A percentile compares a stretch with the other conserved stretches of the same genome.
Conservation (phyloP, 192 early-diverging fungal species). For the Helicostylum pulchrum region DNA sequence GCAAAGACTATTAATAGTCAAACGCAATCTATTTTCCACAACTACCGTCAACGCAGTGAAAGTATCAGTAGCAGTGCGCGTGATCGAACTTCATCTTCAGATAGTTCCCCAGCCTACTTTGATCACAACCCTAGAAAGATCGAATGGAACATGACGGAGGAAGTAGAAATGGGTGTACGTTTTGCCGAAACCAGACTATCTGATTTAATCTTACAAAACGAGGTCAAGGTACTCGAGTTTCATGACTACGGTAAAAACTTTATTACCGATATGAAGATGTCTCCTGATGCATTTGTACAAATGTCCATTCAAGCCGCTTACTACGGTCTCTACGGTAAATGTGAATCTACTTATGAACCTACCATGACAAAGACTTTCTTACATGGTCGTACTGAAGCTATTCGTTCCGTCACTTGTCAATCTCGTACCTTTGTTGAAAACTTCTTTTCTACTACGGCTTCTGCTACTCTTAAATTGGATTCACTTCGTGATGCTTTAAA, state of each 20-base stretch:
- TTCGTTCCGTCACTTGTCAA: conserved; percentile 66
- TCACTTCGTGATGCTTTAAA: conserved; percentile 58
- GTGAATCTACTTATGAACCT: conserved; percentile 77
- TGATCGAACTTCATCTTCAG: conserved; percentile 5
- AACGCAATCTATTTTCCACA: conserved; percentile 41
- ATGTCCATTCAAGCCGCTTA: conserved; percentile 82
- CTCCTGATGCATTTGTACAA: conserved; percentile 43
- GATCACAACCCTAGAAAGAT: conserved; percentile 43
- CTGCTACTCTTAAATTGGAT: conserved; percentile 39
- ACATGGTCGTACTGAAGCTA: conserved; percentile 83
- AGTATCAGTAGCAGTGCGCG: neutral
- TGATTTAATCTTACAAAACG: conserved; percentile 54
- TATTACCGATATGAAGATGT: conserved; percentile 40
- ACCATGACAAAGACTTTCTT: conserved; percentile 67
- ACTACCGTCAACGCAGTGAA: conserved; percentile 14
- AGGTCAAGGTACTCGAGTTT: conserved; percentile 64
- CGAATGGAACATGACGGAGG: conserved; percentile 44
- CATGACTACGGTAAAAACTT: conserved; percentile 45
- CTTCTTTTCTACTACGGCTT: conserved; percentile 56
- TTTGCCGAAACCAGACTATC: conserved; percentile 46
- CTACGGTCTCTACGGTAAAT: conserved; percentile 66
- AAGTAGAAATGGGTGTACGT: conserved; percentile 40
- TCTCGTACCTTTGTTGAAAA: conserved; percentile 59
- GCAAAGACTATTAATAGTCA: conserved; percentile 47
- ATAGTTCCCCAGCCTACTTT: neutral